Evolutionary conservation across 331 rosid genomes (phyloP), one percentile per base, ranked within the genome.

Genomic region (Acacia pycnantha): DNA sequence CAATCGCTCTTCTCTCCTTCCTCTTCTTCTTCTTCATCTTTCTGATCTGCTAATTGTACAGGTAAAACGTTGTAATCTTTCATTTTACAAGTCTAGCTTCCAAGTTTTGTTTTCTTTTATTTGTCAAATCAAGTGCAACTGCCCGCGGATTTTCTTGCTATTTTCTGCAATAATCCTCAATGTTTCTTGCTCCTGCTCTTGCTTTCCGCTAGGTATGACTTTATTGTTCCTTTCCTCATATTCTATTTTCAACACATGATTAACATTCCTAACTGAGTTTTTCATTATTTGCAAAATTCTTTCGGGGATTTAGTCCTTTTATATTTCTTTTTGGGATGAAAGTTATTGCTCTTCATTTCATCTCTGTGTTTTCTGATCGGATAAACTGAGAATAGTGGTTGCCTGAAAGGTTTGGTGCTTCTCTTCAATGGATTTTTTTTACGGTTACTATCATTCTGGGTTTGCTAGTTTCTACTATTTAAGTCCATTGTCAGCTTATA

Each of bases 21-120:
- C 53, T 21, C 27, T 54, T 54, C 61, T 58, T 86, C 59, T 65
- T 86, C 84, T 77, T 73, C 85, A 31, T 54, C 72, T 22, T 76
- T 50, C 86, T 89, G 86, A 88, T 88, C 88, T 73, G 31, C 85
- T 62, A 21, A 35, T 67, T 80, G 8, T 85, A 85, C 86, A 88
- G 95, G 97, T 93, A 87, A 75, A 83, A 53, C 29, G 61, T 35
- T 85, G 59, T 64, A 62, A 51, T 77, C 77, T 81, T 69, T 79
- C 43, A 50, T 59, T n/a, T 80, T 26, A 62, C 29, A 56, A 26
- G 72, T 47, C 74, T 86, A 37, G 73, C 79, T 82, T 73, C 65
- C 37, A 48, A 77, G 44, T 54, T n/a, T 37, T 64, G 43, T 82
- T 80, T 66, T 74, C 16, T 70, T 61, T 26, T 26, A 31, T 22